Conservation (phyloP, 495 filamentous ascomycete genomes). For the Sordaria brevicollis region DNA sequence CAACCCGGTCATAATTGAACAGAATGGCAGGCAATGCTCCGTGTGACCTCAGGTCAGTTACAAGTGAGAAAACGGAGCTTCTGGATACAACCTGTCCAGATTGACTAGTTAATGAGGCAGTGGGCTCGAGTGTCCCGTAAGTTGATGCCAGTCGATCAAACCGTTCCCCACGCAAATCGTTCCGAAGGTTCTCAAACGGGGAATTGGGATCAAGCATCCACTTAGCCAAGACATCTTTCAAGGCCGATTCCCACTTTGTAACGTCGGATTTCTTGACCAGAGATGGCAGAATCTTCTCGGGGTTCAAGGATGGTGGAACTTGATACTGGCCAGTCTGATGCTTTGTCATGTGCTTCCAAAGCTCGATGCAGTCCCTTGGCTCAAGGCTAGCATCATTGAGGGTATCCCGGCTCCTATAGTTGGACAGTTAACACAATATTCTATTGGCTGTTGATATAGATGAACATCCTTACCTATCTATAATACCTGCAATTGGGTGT, state of each 20-base stretch:
- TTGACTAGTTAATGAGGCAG: not conserved
- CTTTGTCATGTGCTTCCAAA: conserved; percentile 53
- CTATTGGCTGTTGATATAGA: not conserved
- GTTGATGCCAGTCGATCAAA: not conserved
- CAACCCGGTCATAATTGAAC: conserved; percentile 62
- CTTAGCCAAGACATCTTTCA: conserved; percentile 46
- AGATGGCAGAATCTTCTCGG: conserved; percentile 27
- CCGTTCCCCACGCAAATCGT: conserved; percentile 22
- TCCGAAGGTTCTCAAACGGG: conserved; percentile 49
- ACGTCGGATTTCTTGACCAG: conserved; percentile 50
- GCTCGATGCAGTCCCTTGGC: conserved; percentile 53
- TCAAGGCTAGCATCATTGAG: conserved; percentile 53
- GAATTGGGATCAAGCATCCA: conserved; percentile 54
- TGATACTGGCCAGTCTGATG: conserved; percentile 36
- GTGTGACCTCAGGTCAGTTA: conserved; percentile 49
- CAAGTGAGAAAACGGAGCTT: conserved; percentile 45
- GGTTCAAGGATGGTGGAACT: conserved; percentile 37
- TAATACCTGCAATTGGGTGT: conserved; percentile 59
- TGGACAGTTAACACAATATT: not conserved
- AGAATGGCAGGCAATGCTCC: conserved; percentile 62
- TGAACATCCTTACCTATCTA: conserved; percentile 18
- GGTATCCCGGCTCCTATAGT: conserved; percentile 38
- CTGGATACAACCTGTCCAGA: conserved; percentile 1
- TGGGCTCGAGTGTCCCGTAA: not conserved
- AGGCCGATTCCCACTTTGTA: conserved; percentile 48